phyloP scores from a whole-genome alignment of 73 alveolate species.

The Paramecium primaurelia region DNA sequence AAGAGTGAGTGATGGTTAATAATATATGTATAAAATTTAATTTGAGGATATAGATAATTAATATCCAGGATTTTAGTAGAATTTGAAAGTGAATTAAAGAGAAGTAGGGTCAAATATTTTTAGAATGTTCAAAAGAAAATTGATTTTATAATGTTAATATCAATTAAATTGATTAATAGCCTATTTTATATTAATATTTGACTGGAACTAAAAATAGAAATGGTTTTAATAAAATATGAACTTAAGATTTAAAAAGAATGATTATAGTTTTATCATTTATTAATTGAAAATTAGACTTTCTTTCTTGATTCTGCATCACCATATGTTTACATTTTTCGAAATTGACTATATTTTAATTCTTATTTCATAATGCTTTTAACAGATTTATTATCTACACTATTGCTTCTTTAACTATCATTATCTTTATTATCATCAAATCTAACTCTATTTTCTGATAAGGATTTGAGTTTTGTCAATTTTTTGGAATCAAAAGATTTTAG shows the following conservation, averaged over 20 bases:
- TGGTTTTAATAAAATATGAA: background rate
- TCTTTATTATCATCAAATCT: background rate
- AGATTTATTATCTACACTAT: background rate
- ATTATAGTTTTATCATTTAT: background rate
- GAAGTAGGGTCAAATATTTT: background rate
- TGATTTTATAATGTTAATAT: background rate
- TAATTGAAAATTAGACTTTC: background rate
- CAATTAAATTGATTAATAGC: background rate
- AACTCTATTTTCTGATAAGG: background rate
- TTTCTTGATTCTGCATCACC: background rate
- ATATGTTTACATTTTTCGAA: background rate
- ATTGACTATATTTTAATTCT: background rate
- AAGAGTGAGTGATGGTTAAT: background rate
- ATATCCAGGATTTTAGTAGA: background rate
- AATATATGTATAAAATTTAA: background rate
- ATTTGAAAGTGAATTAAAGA: background rate
- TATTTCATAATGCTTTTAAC: background rate
- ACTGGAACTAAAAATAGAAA: background rate
- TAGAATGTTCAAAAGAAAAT: background rate
- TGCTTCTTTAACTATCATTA: background rate
- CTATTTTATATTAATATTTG: background rate
- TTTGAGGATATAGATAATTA: background rate
- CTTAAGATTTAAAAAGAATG: background rate
- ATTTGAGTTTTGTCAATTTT: background rate
- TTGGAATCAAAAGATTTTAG: constrained; percentile 28